These are phyloP conservation scores for Phytopythium ostracodes DNA, from an alignment of 352 stramenopile species.

Conservation along the genomic window DNA sequence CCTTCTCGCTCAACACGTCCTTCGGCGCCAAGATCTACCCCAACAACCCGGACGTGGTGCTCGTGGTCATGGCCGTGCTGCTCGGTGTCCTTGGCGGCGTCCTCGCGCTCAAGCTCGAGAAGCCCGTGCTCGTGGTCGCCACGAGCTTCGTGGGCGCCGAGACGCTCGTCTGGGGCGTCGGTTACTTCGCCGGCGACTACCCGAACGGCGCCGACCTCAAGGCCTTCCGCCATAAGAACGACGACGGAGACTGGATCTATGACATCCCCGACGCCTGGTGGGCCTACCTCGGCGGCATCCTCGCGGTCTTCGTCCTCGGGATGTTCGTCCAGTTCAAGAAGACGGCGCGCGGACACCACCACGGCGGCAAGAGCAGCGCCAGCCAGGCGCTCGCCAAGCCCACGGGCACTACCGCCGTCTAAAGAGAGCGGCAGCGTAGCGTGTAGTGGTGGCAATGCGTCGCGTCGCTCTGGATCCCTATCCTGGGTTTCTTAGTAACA, in stretches of 20 bases:
- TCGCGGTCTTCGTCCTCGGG: conserved; percentile 55
- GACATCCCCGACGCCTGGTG: conserved; percentile 67
- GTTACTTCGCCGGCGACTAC: conserved; percentile 67
- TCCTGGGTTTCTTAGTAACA: neutral
- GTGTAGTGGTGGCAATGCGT: too few relatives aligned
- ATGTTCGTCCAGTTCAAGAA: conserved; percentile 61
- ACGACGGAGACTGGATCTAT: conserved; percentile 50
- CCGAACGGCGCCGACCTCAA: conserved; percentile 53
- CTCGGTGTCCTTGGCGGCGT: conserved; percentile 37
- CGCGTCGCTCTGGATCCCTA: too few relatives aligned
- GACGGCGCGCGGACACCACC: conserved; percentile 46
- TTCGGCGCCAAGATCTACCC: conserved; percentile 49
- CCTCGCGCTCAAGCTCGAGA: conserved; percentile 52
- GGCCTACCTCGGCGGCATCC: conserved; percentile 58
- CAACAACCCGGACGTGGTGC: conserved; percentile 36
- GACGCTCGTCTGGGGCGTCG: conserved; percentile 50
- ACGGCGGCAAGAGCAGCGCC: conserved; percentile 25
- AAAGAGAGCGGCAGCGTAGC: neutral
- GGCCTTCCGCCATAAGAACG: conserved; percentile 32
- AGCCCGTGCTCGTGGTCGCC: conserved; percentile 44
- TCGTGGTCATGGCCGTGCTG: conserved; percentile 35
- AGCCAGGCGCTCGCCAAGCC: conserved; percentile 25
- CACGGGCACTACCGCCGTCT: conserved; percentile 22
- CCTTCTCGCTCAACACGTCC: conserved; percentile 44
- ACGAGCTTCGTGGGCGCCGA: conserved; percentile 57